A percentile compares a stretch with the other conserved stretches of the same genome.
These are phyloP conservation scores for Lithocarpus polystachyus DNA, from an alignment of 306 rosid species.

Conservation along the genomic window DNA sequence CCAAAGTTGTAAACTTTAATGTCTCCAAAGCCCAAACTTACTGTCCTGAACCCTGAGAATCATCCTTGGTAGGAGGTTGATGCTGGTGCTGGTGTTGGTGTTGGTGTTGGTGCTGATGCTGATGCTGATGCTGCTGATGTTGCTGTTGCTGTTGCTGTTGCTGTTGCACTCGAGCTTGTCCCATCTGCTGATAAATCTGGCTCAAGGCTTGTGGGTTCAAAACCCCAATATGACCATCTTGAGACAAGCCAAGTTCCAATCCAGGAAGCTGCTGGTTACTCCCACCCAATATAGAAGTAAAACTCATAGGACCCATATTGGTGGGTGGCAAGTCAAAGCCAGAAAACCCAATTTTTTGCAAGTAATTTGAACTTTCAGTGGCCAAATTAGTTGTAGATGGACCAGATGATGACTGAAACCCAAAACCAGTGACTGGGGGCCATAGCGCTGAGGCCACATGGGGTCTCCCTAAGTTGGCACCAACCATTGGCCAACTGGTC, in stretches of 20 bases:
- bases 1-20: constrained; percentile 21
- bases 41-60: constrained; percentile 90
- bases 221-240: constrained; percentile 90
- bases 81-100: constrained; percentile 43
- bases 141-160: constrained; percentile 44
- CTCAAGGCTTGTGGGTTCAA: constrained; percentile 73
- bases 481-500: constrained; percentile 76
- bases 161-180: constrained; percentile 65
- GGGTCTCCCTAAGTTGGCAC: constrained; percentile 74
- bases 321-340: constrained; percentile 70
- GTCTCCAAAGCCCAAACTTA: constrained; percentile 20
- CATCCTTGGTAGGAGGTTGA: constrained; percentile 69
- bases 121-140: constrained; percentile 37
- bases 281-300: constrained; percentile 86
- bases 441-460: constrained; percentile 73
- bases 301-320: constrained; percentile 84
- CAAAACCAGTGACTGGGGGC: constrained; percentile 73
- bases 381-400: constrained; percentile 45
- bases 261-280: constrained; percentile 68
- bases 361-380: constrained; percentile 61
- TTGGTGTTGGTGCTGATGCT: constrained; percentile 9
- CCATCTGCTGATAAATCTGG: constrained; percentile 98
- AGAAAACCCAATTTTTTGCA: constrained; percentile 78
- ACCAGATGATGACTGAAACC: constrained; percentile 64
- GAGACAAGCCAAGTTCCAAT: constrained; percentile 86